phyloP scores from a whole-genome alignment of 2,329 filamentous ascomycete genomes.

The Coniella lustricola region DNA sequence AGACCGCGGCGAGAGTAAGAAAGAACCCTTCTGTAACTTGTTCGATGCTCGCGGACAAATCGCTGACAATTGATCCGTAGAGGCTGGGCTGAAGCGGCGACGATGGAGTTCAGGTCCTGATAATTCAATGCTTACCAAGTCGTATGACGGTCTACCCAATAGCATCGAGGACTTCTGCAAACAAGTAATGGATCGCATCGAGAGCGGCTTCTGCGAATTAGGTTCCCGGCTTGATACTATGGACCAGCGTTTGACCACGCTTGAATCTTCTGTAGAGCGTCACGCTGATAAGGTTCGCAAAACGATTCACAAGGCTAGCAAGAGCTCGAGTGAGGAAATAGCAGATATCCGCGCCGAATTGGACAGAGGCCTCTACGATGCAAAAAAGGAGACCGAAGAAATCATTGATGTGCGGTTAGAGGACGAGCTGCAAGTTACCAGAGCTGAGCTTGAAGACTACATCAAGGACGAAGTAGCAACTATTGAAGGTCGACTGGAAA shows the following conservation, averaged over 20 bases:
- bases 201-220: constrained; percentile 1
- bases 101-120: neutral
- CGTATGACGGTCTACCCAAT: neutral
- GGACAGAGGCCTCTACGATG: constrained; percentile 4
- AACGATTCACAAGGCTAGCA: neutral
- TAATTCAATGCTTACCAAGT: neutral
- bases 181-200: constrained; percentile 2
- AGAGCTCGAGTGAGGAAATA: constrained; percentile 6
- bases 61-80: neutral
- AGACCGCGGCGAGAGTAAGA: constrained; percentile 9
- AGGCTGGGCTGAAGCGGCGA: constrained; percentile 5
- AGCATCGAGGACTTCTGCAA: neutral
- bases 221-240: constrained; percentile 4
- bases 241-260: constrained; percentile 3
- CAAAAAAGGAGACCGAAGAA: constrained; percentile 6
- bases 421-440: constrained; percentile 6
- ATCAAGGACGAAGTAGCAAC: constrained; percentile 2
- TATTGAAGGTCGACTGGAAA: constrained; percentile 2
- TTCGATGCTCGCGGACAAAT: neutral
- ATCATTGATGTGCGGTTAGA: constrained; percentile 1
- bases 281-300: constrained; percentile 1
- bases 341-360: constrained; percentile 3
- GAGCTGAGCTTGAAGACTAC: constrained; percentile 4
- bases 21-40: neutral
- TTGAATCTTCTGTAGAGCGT: neutral